Percentiles rank a stretch among this genome's conserved stretches.
Conservation (phyloP, 2,329 filamentous ascomycete genomes). For the Hymenoscyphus fructigenus region DNA sequence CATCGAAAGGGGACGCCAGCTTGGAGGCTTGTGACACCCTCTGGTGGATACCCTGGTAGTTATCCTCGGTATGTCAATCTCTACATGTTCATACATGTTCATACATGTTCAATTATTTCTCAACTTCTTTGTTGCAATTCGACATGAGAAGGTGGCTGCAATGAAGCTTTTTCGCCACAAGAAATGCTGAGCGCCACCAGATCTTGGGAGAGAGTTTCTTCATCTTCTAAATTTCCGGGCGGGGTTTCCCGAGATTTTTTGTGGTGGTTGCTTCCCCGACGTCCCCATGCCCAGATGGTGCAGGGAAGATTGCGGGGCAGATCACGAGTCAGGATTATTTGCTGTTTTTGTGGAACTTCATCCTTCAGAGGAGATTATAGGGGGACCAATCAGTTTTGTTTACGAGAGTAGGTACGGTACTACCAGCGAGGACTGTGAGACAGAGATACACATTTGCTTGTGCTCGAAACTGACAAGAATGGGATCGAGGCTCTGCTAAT, state of each 20-base stretch:
- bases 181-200: neutral
- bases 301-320: neutral
- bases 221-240: neutral
- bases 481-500: too few relatives aligned
- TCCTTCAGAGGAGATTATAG: too few relatives aligned
- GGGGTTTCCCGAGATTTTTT: neutral
- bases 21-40: neutral
- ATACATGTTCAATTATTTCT: too few relatives aligned
- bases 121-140: neutral
- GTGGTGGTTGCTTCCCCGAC: neutral
- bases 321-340: neutral
- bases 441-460: too few relatives aligned
- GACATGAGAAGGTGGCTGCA: neutral
- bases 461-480: too few relatives aligned
- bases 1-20: neutral
- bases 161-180: neutral
- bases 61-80: neutral
- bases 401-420: too few relatives aligned
- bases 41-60: neutral
- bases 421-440: too few relatives aligned
- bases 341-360: neutral
- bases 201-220: neutral
- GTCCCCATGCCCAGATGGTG: neutral
- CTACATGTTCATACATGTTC: too few relatives aligned
- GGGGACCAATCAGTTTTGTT: too few relatives aligned